Evolutionary conservation across 257 asterid species (phyloP), one percentile per base, ranked within the genome.

Genomic region (Solanum corneliomulleri): DNA sequence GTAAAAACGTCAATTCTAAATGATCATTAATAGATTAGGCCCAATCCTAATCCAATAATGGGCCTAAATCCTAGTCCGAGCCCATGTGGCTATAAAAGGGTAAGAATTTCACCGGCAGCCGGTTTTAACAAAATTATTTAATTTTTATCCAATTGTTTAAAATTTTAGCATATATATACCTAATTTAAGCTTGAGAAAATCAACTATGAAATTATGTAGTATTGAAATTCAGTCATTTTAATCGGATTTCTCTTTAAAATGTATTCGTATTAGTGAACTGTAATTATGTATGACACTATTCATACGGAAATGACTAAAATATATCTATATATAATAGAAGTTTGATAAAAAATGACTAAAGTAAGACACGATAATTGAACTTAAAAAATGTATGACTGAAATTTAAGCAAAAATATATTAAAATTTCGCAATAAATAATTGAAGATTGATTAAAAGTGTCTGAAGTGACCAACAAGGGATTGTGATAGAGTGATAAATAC

Each of bases 321-420:
- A 7, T 20, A 52, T 18, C n/a, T 6, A 52, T 52, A 7, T 52
- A 52, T 0, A 3, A 16, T 9, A 52, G 0, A 52, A 52, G 23
- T 56, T 56, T 0, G 4, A 56, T 7, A 18, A 56, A 56, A 56
- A 56, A 3, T 3, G 11, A 5, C 1, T 20, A 56, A 56, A 20
- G 5, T 7, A 11, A 20, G 11, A 11, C 4, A 7, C 2, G 0
- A 7, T 56, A 2, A 18, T 4, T 56, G 1, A 56, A 2, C 5
- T 56, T 56, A 2, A 56, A 18, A 1, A 1, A 56, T 18, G 9
- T 56, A 56, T 18, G 4, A 52, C 0, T 16, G 23, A 52, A 52
- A 16, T 6, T 52, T 52, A 16, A 16, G 23, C 0, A 52, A 52
- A 1, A 52, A 52, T 52, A 56, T 4, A 56, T 56, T 0, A 25